These are phyloP conservation scores for Geum urbanum DNA, from an alignment of 306 rosid species.

Conservation along the genomic window DNA sequence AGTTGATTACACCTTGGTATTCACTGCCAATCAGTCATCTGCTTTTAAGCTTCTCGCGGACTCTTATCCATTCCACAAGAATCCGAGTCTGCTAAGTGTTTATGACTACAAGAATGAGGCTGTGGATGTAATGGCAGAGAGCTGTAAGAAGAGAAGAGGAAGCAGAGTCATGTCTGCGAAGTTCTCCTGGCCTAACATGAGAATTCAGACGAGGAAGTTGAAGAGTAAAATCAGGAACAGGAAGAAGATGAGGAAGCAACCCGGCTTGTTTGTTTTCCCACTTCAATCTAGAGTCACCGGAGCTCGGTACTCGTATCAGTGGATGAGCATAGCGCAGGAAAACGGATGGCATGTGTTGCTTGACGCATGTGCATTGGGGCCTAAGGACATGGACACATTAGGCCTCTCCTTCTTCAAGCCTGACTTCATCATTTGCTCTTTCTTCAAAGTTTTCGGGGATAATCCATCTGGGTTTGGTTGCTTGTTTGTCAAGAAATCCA, in stretches of 20 bases:
- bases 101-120: constrained; percentile 68
- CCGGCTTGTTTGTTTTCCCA: constrained; percentile 74
- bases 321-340: constrained; percentile 81
- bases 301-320: constrained; percentile 61
- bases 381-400: constrained; percentile 73
- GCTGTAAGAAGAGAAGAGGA: constrained; percentile 58
- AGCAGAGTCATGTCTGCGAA: constrained; percentile 42
- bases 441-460: constrained; percentile 67
- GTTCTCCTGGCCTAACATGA: constrained; percentile 58
- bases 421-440: constrained; percentile 69
- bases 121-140: constrained; percentile 55
- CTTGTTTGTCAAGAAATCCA: constrained; percentile 72
- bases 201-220: constrained; percentile 38
- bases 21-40: constrained; percentile 68
- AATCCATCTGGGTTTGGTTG: constrained; percentile 84
- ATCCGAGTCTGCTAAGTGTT: constrained; percentile 59
- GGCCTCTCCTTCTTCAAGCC: constrained; percentile 81
- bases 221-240: constrained; percentile 37
- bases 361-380: constrained; percentile 66
- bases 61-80: constrained; percentile 61
- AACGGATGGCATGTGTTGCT: constrained; percentile 80
- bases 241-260: constrained; percentile 34
- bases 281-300: constrained; percentile 76
- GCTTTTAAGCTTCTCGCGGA: constrained; percentile 70
- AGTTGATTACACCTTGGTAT: constrained; percentile 59